Evolutionary conservation across 495 filamentous ascomycete species (phyloP).

Genomic region (Xylaria nigripes): DNA sequence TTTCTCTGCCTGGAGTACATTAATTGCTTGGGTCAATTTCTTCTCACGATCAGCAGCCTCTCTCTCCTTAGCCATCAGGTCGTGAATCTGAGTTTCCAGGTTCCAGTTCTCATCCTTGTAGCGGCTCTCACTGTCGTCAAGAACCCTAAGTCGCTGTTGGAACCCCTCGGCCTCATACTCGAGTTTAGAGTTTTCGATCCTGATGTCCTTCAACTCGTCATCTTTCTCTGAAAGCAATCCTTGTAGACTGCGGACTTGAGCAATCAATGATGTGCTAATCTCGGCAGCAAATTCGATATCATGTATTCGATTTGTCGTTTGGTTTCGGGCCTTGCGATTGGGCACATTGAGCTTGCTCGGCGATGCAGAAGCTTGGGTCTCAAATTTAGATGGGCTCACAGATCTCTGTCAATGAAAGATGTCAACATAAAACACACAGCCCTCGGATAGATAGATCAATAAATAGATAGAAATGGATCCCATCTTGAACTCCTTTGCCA

Average conservation of each 20-base stretch:
- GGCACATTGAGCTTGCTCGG: slow-evolving; percentile 86
- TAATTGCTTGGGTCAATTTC: slow-evolving; percentile 64
- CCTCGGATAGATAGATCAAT: no score
- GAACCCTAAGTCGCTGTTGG: slow-evolving; percentile 62
- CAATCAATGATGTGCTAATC: slow-evolving; percentile 81
- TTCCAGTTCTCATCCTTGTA: slow-evolving; percentile 99
- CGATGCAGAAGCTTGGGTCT: slow-evolving; percentile 74
- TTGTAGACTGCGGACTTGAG: slow-evolving; percentile 84
- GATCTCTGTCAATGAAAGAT: slow-evolving; percentile 46
- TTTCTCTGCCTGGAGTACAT: slow-evolving; percentile 64
- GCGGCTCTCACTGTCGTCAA: slow-evolving; percentile 89
- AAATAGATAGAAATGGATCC: no score
- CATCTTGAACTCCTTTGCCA: background rate
- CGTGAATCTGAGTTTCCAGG: slow-evolving; percentile 81
- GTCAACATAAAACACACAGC: slow-evolving; percentile 19
- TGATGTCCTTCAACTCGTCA: slow-evolving; percentile 66
- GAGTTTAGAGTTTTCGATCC: slow-evolving; percentile 64
- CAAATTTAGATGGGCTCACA: slow-evolving; percentile 69
- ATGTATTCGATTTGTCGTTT: slow-evolving; percentile 73
- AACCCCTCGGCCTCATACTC: slow-evolving; percentile 76
- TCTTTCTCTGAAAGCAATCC: slow-evolving; percentile 75
- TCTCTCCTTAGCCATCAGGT: slow-evolving; percentile 58
- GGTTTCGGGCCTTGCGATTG: slow-evolving; percentile 78
- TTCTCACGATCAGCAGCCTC: slow-evolving; percentile 73
- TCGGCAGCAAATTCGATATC: slow-evolving; percentile 96